Conservation (phyloP, 192 early-diverging fungal genomes). For the Rhizophagus clarus region DNA sequence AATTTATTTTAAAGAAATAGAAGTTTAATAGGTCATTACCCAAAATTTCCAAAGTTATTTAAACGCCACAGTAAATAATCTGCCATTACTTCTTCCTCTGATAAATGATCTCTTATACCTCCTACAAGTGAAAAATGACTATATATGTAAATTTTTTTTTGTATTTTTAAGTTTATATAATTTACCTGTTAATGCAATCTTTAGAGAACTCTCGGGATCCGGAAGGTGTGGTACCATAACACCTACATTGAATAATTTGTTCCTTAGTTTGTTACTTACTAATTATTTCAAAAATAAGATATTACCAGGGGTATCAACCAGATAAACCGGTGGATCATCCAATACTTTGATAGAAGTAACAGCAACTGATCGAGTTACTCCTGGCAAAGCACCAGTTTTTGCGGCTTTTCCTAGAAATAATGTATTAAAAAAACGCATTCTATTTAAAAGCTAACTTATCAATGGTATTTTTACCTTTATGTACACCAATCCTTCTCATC, state of each 20-base stretch:
- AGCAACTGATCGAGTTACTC: slow-evolving; percentile 80
- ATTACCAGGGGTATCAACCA: slow-evolving; percentile 85
- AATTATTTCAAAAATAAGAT: background rate
- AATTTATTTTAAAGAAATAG: background rate
- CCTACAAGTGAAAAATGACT: slow-evolving; percentile 31
- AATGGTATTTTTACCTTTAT: slow-evolving; percentile 47
- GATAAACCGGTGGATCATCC: slow-evolving; percentile 87
- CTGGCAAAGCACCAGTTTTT: slow-evolving; percentile 81
- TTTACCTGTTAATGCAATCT: slow-evolving; percentile 84
- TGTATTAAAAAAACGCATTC: background rate
- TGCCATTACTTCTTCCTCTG: slow-evolving; percentile 79
- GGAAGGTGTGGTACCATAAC: slow-evolving; percentile 89
- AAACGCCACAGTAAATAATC: slow-evolving; percentile 90
- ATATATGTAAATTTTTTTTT: background rate
- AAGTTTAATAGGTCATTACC: slow-evolving; percentile 34
- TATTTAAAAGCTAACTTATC: background rate
- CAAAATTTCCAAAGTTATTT: slow-evolving; percentile 59
- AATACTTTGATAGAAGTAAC: slow-evolving; percentile 72
- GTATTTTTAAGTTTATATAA: background rate
- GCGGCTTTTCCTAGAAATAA: slow-evolving; percentile 69
- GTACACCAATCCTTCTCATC: slow-evolving; percentile 73
- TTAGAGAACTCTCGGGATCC: slow-evolving; percentile 80
- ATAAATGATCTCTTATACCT: slow-evolving; percentile 83
- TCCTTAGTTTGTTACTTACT: no score
- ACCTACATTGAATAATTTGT: slow-evolving; percentile 32